Evolutionary conservation across 179 eudicot species (phyloP), one percentile per base, ranked within the genome.

Genomic region (Patellifolia procumbens): DNA sequence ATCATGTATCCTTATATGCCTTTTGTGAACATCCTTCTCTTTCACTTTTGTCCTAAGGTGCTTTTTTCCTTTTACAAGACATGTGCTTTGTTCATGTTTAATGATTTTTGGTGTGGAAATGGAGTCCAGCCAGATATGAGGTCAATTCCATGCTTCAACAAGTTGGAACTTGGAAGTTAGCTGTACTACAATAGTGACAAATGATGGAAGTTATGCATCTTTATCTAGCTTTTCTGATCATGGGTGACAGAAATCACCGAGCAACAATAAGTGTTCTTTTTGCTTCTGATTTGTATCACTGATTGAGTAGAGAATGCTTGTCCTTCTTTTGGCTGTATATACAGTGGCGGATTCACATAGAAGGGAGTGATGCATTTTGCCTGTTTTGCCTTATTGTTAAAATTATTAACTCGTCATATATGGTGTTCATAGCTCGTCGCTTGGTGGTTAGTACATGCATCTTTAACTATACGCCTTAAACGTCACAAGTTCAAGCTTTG

Each of bases 91-190:
- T 24, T 34, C 52, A 35, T 39, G 7, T 72, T 24, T 72, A 26
- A 56, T 39, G 35, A 59, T 16, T 72, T 15, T 72, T 72, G n/a
- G 35, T 72, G 24, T 58, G 19, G 16, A 35, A 15, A 66, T 56
- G 65, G 65, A 22, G 22, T 42, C 52, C 7, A 17, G 66, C 58
- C n/a, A 48, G 58, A 59, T 56, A 56, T 5, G 37, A 56, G 52
- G 48, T 26, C 10, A 56, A 56, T 12, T 39, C 75, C 32, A 16
- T 11, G n/a, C 32, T 37, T 60, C 37, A 28, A 5, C 12, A 4
- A 28, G 37, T 46, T 43, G 34, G 55, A 4, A 28, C 20, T 46
- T 43, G 34, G 55, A 45, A 10, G 52, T 67, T 67, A 19, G 53
- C 13, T 68, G 55, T 68, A 22, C 19, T 45, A 34, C 35, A 22